phyloP scores from a whole-genome alignment of 441 rosid species.

The Gossypium aridum region DNA sequence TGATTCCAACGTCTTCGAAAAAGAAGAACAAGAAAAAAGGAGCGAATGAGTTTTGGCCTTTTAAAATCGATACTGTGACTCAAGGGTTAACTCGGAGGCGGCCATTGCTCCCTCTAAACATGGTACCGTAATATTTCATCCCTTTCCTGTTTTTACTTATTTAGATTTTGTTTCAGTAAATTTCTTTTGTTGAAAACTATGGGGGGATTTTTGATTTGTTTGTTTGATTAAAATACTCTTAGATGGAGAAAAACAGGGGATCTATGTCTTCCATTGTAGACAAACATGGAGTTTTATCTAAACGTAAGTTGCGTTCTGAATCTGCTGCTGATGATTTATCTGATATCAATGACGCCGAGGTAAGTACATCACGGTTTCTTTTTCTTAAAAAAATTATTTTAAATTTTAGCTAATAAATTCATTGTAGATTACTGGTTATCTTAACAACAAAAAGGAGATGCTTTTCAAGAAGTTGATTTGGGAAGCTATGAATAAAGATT shows the following conservation, averaged over 20 bases:
- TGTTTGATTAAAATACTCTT: not conserved
- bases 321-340: conserved; percentile 8
- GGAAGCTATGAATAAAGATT: conserved; percentile 13
- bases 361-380: not conserved
- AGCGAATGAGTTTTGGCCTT: not conserved
- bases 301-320: conserved; percentile 1
- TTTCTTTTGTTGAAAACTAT: not conserved
- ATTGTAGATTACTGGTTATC: conserved; percentile 4
- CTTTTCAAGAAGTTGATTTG: conserved; percentile 11
- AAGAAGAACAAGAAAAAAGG: not conserved
- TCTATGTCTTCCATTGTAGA: not conserved
- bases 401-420: not conserved
- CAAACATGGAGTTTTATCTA: not conserved
- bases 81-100: not conserved
- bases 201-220: not conserved
- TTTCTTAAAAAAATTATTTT: not conserved
- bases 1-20: not conserved
- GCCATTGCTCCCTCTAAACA: not conserved
- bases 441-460: conserved; percentile 9
- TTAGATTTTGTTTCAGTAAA: not conserved
- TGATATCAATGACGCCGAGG: conserved; percentile 17
- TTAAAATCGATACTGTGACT: not conserved
- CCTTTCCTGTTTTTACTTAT: not conserved
- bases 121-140: not conserved
- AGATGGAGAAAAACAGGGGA: conserved; percentile 1